Conservation (phyloP, 352 stramenopile species). For the Globisporangium radiosum region DNA sequence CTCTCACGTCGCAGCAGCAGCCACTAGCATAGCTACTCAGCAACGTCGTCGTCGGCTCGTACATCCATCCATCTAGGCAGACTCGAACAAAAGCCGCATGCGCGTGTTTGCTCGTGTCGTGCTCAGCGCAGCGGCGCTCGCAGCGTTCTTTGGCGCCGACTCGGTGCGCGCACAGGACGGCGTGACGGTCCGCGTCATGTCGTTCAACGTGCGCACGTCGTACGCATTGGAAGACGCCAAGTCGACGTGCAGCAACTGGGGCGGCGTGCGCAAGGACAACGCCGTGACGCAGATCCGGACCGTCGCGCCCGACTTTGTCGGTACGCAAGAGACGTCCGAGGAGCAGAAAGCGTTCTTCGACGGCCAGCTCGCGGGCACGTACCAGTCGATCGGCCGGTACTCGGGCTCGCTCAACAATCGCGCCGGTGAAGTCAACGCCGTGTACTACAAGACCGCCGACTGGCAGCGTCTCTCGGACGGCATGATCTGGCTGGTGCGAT, state of each 20-base stretch:
- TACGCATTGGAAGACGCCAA: slow-evolving; percentile 32
- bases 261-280: slow-evolving; percentile 55
- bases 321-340: slow-evolving; percentile 74
- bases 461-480: slow-evolving; percentile 50
- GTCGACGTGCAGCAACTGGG: slow-evolving; percentile 52
- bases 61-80: neutral
- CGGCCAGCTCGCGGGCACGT: slow-evolving; percentile 36
- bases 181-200: slow-evolving; percentile 56
- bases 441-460: slow-evolving; percentile 56
- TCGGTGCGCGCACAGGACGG: slow-evolving; percentile 15
- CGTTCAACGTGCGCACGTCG: slow-evolving; percentile 79
- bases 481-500: slow-evolving; percentile 57
- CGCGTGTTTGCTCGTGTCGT: slow-evolving; percentile 1
- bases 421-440: slow-evolving; percentile 46
- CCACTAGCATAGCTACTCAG: neutral
- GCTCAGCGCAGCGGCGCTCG: slow-evolving; percentile 1
- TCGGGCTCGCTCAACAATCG: slow-evolving; percentile 53
- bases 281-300: slow-evolving; percentile 49
- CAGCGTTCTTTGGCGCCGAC: neutral
- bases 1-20: neutral
- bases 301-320: slow-evolving; percentile 58
- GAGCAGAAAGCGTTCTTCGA: slow-evolving; percentile 67
- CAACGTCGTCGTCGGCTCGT: neutral
- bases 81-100: neutral
- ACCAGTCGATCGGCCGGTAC: slow-evolving; percentile 52